phyloP scores from a whole-genome alignment of 495 filamentous ascomycete species.

The Jackrogersella multiformis region DNA sequence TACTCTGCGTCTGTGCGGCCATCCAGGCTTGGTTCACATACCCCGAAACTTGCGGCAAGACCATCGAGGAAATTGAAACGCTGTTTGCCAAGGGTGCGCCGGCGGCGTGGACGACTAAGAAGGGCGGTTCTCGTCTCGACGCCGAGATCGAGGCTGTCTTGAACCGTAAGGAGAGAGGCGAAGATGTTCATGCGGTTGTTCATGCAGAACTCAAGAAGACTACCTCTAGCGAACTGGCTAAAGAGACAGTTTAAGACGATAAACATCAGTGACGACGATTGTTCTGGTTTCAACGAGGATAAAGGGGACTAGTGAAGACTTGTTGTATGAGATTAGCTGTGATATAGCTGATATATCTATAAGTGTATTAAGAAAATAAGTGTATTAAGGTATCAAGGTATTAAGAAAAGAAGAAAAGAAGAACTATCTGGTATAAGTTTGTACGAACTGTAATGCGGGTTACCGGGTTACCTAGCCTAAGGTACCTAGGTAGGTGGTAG shows the following conservation, averaged over 20 bases:
- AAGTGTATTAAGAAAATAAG: too few relatives aligned
- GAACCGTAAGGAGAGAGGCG: constrained; percentile 40
- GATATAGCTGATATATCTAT: too few relatives aligned
- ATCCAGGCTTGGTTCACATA: constrained; percentile 73
- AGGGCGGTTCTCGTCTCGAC: constrained; percentile 57
- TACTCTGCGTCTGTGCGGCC: constrained; percentile 70
- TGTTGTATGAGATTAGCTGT: too few relatives aligned
- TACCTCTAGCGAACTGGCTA: constrained; percentile 12
- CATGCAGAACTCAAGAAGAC: constrained; percentile 29
- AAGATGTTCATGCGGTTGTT: constrained; percentile 37
- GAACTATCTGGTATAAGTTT: too few relatives aligned
- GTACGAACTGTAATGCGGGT: too few relatives aligned
- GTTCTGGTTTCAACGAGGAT: neutral
- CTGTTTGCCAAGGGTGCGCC: constrained; percentile 67
- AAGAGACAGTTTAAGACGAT: constrained; percentile 24
- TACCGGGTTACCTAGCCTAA: too few relatives aligned
- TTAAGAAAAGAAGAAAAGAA: too few relatives aligned
- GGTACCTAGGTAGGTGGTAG: too few relatives aligned
- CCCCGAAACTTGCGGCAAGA: constrained; percentile 75
- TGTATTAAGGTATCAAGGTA: too few relatives aligned
- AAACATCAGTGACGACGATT: neutral
- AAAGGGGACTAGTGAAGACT: neutral
- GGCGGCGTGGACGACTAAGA: constrained; percentile 67
- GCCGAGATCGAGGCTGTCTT: constrained; percentile 56
- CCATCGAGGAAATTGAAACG: constrained; percentile 74